Conservation (phyloP, 2,329 filamentous ascomycete species). For the Ascosphaera apis region DNA sequence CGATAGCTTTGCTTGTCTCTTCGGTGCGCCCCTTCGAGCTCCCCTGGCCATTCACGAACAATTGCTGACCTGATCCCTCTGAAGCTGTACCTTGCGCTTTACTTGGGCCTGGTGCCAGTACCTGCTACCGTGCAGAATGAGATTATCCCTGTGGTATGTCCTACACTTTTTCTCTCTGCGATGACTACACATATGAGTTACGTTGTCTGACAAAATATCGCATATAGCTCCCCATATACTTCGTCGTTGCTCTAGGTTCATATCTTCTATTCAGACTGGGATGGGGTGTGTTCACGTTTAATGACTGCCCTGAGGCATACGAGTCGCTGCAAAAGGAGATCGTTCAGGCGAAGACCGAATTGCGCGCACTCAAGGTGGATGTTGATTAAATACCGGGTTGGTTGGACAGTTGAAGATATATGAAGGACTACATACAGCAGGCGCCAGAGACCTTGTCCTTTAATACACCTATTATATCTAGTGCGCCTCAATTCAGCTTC, state of each 20-base stretch:
- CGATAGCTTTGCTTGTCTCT: conserved; percentile 62
- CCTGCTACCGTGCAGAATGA: conserved; percentile 57
- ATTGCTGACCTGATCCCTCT: conserved; percentile 1
- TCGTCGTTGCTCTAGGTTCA: conserved; percentile 70
- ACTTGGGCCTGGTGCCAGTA: conserved; percentile 61
- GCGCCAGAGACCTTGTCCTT: no score
- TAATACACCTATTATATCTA: no score
- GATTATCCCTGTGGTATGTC: conserved; percentile 67
- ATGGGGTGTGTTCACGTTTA: conserved; percentile 84
- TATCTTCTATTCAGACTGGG: conserved; percentile 83
- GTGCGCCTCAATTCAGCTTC: no score
- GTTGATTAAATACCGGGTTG: conserved; percentile 14
- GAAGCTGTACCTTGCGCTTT: conserved; percentile 74
- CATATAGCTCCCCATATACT: conserved; percentile 75
- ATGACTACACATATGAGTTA: background rate
- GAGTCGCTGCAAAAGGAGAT: conserved; percentile 73
- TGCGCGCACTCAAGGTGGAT: conserved; percentile 20
- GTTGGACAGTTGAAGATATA: background rate
- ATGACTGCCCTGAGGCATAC: conserved; percentile 81
- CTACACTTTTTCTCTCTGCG: background rate
- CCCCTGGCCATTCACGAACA: background rate
- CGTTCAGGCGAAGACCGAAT: conserved; percentile 23
- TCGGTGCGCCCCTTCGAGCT: conserved; percentile 37
- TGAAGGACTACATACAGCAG: no score
- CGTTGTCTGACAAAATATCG: background rate